Percentiles rank a stretch among this genome's conserved stretches.
phyloP scores from a whole-genome alignment of 208 protist genomes.

The Angomonas deanei region DNA sequence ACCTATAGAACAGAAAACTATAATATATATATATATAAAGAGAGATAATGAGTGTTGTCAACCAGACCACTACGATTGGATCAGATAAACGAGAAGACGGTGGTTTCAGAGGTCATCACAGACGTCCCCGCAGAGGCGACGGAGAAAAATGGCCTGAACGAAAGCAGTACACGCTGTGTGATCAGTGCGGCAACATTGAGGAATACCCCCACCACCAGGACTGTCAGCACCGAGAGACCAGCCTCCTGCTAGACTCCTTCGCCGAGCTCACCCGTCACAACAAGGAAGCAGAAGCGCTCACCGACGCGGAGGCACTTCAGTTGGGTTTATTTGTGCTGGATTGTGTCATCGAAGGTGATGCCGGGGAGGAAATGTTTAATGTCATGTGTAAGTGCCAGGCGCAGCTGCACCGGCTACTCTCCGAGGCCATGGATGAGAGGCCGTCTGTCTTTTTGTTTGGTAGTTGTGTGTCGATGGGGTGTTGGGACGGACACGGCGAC shows the following conservation, averaged over 20 bases:
- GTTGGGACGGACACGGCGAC: constrained; percentile 74
- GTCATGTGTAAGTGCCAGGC: constrained; percentile 32
- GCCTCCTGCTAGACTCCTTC: constrained; percentile 8
- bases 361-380: constrained; percentile 33
- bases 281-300: neutral
- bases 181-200: constrained; percentile 33
- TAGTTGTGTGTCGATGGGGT: constrained; percentile 63
- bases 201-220: constrained; percentile 4
- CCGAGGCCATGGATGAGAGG: neutral
- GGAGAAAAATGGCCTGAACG: neutral
- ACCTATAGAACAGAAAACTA: too few species aligned
- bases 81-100: too few species aligned
- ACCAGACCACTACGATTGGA: too few species aligned
- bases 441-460: constrained; percentile 61
- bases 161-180: constrained; percentile 22
- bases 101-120: too few species aligned
- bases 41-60: neutral
- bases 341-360: constrained; percentile 27
- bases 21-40: neutral
- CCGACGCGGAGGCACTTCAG: neutral
- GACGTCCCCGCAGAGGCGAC: too few species aligned
- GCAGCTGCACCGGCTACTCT: constrained; percentile 35
- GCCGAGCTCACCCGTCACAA: neutral
- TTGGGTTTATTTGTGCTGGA: constrained; percentile 34
- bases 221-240: constrained; percentile 27